Evolutionary conservation across 2,329 filamentous ascomycete species (phyloP), one percentile per base, ranked within the genome.

Genomic region (Fusarium sp.): DNA sequence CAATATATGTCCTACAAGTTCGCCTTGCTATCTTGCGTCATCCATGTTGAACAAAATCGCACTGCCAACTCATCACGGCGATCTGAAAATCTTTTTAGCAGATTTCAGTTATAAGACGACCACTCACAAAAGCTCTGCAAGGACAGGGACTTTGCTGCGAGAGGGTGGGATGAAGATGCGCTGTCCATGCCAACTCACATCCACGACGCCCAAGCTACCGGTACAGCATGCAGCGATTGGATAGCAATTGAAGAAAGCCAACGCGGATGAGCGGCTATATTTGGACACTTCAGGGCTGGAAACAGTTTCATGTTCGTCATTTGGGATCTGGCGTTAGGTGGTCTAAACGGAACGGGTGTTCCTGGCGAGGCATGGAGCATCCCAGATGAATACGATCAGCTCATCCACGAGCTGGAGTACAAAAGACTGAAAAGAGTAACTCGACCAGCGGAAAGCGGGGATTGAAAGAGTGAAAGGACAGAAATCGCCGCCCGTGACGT

Each of bases 121-220:
- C 71, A 73, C 45, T 73, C 54, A 67, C 22, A 34, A 27, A 27
- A 52, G 57, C 55, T 53, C 40, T 60, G 46, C 44, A 56, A 42
- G 24, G 24, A 53, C 34, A 71, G 52, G 22, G 44, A 61, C 58
- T 58, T 71, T 54, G 47, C 40, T 41, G 27, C 51, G 41, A 53
- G 54, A 61, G 52, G 69, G 61, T 72, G 66, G 73, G 64, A 71
- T 67, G 67, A 57, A 59, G 71, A 75, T 75, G 74, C 74, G 74
- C 61, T 76, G 74, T 71, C 74, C 63, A 70, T 76, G 72, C 74
- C 74, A 75, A 70, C 74, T 68, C 74, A 75, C 56, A 61, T 51
- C 57, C 53, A 49, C 32, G 32, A 64, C 42, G 56, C 68, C 68
- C 57, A 37, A 74, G 46, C 62, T 59, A 62, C 34, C 41, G 60